Base-by-base conservation (phyloP, 2,329 filamentous ascomycete species). In the Madurella fahalii region DNA sequence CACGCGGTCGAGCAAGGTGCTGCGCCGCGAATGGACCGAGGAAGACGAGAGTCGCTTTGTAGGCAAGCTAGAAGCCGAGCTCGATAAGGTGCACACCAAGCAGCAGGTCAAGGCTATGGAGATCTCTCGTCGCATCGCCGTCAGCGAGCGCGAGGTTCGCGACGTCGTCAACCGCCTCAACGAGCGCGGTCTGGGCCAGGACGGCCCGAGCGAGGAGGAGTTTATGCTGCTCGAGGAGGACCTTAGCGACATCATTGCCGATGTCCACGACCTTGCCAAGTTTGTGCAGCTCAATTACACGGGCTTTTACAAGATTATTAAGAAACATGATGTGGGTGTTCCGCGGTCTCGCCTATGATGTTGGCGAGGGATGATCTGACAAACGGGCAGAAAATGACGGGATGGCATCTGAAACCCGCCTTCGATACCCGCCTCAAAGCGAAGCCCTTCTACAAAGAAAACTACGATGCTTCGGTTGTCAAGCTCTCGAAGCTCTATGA, bases 281-380 rank as follows among this genome's bases (percentile, higher is more conserved):
- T 99, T 96, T 70, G 95, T 95, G 7, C 93, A 96, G 75, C 77
- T 99, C 68, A 99, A 99, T 74, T 99, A 99, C 69, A 97, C 93
- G 0, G 94, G 94, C 5, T 99, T 99, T 71, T 95, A 96, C 77
- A 99, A 99, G 79, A 99, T 99, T 61, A 96, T 99, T 73, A 99
- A 99, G 80, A 99, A 99, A 79, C 94, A 99, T 72, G 94, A 96
- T 75, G 89, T 93, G 72, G 64, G 87, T 76, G 47, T 4, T 9
- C 18, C 7, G 2, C 25, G 5, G 42, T 13, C 9, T 7, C 9
- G 42, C 25, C 13, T 11, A n/a, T 9, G 18, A 12, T 13, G 2
- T 9, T 3, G 32, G 25, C 3, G 9, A 39, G 8, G 9, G 11
- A 11, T 0, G n/a, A 9, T 15, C 32, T 48, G 42, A 34, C 40